phyloP scores from a whole-genome alignment of 2,329 filamentous ascomycete genomes.

The Xylaria multiplex region DNA sequence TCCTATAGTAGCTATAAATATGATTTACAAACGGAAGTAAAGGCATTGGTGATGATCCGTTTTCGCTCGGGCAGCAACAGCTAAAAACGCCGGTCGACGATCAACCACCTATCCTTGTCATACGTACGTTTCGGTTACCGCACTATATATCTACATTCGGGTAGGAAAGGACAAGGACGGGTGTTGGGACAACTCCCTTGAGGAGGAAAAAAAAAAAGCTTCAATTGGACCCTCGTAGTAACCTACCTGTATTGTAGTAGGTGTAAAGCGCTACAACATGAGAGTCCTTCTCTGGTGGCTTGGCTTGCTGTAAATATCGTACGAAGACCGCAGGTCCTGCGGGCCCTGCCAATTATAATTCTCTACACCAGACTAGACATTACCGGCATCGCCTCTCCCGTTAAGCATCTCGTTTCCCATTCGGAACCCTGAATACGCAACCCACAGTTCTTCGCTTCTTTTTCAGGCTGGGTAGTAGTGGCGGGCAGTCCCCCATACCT shows the following conservation, averaged over 20 bases:
- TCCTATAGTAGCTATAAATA: constrained; percentile 43
- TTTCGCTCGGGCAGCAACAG: constrained; percentile 55
- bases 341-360: constrained; percentile 27
- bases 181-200: constrained; percentile 13
- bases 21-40: constrained; percentile 45
- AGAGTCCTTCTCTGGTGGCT: constrained; percentile 32
- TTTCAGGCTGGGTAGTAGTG: constrained; percentile 12
- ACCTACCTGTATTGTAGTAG: not conserved
- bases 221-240: constrained; percentile 20
- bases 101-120: constrained; percentile 42
- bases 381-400: constrained; percentile 37
- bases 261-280: constrained; percentile 23
- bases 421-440: constrained; percentile 39
- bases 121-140: constrained; percentile 38
- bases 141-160: constrained; percentile 33
- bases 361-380: constrained; percentile 12
- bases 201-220: constrained; percentile 20
- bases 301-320: constrained; percentile 33
- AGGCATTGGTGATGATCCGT: constrained; percentile 43
- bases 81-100: constrained; percentile 50
- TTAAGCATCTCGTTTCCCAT: constrained; percentile 33
- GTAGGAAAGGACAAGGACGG: constrained; percentile 21
- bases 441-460: constrained; percentile 35
- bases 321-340: constrained; percentile 30
- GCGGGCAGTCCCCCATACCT: constrained; percentile 30